Evolutionary conservation across 352 stramenopile species (phyloP).

Genomic region (Globisporangium barbulae): DNA sequence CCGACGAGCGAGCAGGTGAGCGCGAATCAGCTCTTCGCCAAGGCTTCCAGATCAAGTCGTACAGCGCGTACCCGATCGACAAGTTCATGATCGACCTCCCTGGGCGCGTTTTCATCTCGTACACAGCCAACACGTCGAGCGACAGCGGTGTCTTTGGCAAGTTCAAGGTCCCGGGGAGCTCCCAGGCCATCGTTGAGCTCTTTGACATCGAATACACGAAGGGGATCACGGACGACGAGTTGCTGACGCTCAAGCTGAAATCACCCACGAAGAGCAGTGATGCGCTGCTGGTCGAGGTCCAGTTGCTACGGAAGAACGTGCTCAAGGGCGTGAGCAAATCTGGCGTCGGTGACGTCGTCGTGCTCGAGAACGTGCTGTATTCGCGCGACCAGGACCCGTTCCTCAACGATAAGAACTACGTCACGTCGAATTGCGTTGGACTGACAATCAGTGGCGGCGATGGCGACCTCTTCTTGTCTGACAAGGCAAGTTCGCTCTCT

Average conservation of each 20-base stretch:
- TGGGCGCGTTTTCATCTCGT: neutral
- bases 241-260: too few species aligned
- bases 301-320: neutral
- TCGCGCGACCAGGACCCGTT: neutral
- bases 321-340: neutral
- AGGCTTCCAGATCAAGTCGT: neutral
- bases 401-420: too few species aligned
- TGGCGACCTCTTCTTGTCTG: too few species aligned
- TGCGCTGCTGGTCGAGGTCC: neutral
- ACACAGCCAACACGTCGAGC: neutral
- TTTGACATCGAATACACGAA: too few species aligned
- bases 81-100: neutral
- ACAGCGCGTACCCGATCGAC: neutral
- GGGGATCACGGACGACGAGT: too few species aligned
- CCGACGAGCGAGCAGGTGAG: neutral
- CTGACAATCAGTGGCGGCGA: too few species aligned
- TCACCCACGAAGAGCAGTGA: neutral
- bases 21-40: neutral
- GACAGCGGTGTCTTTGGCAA: neutral
- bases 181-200: too few species aligned
- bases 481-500: too few species aligned
- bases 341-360: neutral
- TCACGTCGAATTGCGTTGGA: too few species aligned
- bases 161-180: neutral
- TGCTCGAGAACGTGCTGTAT: neutral